Evolutionary conservation across 805 yeast genomes (phyloP), one percentile per base, ranked within the genome.

Genomic region (Wickerhamomyces ciferrii): DNA sequence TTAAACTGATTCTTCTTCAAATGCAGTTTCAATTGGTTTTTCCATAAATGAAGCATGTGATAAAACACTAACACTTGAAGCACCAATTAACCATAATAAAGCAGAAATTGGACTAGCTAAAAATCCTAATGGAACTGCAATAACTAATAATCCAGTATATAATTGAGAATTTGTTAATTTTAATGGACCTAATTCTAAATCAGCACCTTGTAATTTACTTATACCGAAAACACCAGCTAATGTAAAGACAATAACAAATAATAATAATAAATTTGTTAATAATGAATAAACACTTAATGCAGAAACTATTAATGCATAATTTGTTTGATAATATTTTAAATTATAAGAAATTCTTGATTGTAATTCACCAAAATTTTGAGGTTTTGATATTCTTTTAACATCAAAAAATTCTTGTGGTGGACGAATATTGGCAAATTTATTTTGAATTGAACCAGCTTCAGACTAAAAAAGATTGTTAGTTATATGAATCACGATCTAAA

Each of bases 371-470:
- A 90, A 85, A 66, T 89, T 90, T 45, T 79, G 81, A 19, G 99
- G 99, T 65, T 89, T 90, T 34, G 96, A 86, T 51, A 94, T 66
- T 63, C 96, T 83, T 67, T 90, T 86, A 61, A 87, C 68, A 64
- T 94, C 97, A 61, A 94, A 88, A 63, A 94, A 94, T 65, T 94
- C 99, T 66, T 85, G 94, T 38, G 95, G 91, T 34, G 97, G 88
- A 61, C 87, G 84, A 50, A 94, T 66, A 58, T 86, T 79, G 42
- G 94, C 68, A 51, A 90, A 71, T 52, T 83, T 78, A 35, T 74
- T 60, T 61, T 84, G 88, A 43, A 92, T 55, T 3, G 81, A 56
- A 27, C 66, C 69, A 20, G 80, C 67, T 52, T 79, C 83, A 38
- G 61, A 61, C 67, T 73, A 61, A 21, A 24, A 32, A 32, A 32